Conservation (phyloP, 2,329 filamentous ascomycete genomes). For the Fusarium keratoplasticum region DNA sequence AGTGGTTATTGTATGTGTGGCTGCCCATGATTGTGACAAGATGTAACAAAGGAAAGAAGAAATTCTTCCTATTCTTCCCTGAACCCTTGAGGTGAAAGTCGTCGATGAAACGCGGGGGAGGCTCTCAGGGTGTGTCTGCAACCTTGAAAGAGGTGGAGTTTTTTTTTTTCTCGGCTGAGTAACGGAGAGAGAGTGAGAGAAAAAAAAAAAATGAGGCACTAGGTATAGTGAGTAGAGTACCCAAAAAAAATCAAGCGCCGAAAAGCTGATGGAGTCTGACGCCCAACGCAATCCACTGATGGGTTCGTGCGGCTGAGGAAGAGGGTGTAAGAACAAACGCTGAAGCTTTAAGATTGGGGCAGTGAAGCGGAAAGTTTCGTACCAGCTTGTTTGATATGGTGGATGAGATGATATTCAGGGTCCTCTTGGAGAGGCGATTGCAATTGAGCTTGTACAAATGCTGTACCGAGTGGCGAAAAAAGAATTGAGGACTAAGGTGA, state of each 20-base stretch:
- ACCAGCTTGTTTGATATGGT: slow-evolving; percentile 9
- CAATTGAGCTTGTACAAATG: background rate
- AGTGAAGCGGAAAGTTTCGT: background rate
- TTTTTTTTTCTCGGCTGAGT: slow-evolving; percentile 35
- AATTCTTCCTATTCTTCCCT: background rate
- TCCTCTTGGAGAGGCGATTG: background rate
- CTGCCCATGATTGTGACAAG: slow-evolving; percentile 45
- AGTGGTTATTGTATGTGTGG: slow-evolving; percentile 50
- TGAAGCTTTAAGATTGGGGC: background rate
- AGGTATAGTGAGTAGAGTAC: slow-evolving; percentile 4
- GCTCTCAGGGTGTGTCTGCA: background rate
- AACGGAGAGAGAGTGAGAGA: slow-evolving; percentile 15
- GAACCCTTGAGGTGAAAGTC: background rate
- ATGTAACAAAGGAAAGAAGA: background rate
- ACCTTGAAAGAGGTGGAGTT: slow-evolving; percentile 29
- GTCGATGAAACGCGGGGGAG: background rate
- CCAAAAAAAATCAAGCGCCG: slow-evolving; percentile 24
- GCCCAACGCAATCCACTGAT: background rate
- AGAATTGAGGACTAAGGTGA: background rate
- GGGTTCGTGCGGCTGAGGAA: slow-evolving; percentile 1
- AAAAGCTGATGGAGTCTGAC: slow-evolving; percentile 9
- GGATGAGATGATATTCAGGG: background rate
- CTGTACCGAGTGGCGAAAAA: background rate
- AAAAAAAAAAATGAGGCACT: slow-evolving; percentile 31
- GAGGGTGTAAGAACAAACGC: background rate